A percentile compares a stretch with the other conserved stretches of the same genome.
These are phyloP conservation scores for Yamadazyma triangularis DNA, from an alignment of 1,139 yeast species.

Conservation along the genomic window DNA sequence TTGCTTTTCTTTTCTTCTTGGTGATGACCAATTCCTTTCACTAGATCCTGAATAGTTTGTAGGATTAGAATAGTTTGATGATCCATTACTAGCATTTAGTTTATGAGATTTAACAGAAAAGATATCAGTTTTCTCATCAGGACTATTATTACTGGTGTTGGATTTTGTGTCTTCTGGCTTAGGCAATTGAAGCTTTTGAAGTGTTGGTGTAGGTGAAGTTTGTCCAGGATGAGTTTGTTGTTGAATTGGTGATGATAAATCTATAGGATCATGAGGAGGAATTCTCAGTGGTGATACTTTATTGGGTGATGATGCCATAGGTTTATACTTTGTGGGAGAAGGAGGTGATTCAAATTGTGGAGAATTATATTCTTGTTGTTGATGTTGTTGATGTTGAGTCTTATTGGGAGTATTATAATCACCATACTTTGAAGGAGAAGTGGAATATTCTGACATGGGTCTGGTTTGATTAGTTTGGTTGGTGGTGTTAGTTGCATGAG, in stretches of 20 bases:
- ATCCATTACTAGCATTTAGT: constrained; percentile 24
- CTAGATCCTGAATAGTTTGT: constrained; percentile 35
- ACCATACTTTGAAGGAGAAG: not conserved
- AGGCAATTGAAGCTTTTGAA: constrained; percentile 7
- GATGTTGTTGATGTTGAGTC: not conserved
- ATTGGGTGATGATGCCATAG: not conserved
- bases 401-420: not conserved
- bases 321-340: not conserved
- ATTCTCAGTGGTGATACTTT: constrained; percentile 2
- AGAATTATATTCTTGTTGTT: not conserved
- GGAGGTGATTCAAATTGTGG: not conserved
- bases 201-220: constrained; percentile 2
- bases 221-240: not conserved
- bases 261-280: constrained; percentile 2
- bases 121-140: constrained; percentile 32
- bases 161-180: constrained; percentile 17
- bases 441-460: not conserved
- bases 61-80: constrained; percentile 46
- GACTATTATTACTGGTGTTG: constrained; percentile 16
- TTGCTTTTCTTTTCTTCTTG: constrained; percentile 37
- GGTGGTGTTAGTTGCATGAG: constrained; percentile 11
- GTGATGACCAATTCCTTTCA: constrained; percentile 53
- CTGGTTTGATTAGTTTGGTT: not conserved
- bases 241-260: not conserved
- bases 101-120: constrained; percentile 21